Evolutionary conservation across 768 basidiomycete species (phyloP).

Genomic region (Sarcodon aspratus): DNA sequence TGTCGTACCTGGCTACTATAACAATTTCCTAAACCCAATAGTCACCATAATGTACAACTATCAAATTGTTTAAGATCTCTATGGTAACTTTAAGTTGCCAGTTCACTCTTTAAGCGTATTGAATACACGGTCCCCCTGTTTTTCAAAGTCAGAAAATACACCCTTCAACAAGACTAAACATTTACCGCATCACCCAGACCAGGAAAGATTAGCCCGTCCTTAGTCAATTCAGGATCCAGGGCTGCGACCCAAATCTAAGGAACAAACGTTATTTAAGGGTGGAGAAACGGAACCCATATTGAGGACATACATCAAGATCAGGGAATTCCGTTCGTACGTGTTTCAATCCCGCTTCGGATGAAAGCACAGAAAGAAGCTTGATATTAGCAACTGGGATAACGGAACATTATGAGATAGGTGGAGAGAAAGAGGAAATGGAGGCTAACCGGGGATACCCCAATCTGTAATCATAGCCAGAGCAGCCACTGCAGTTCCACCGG

Average conservation of each 20-base stretch:
- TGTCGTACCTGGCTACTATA: too few relatives aligned
- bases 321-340: constrained; percentile 60
- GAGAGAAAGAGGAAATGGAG: background rate
- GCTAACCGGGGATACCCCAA: constrained; percentile 66
- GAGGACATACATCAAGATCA: constrained; percentile 57
- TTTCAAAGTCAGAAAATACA: background rate
- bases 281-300: constrained; percentile 1
- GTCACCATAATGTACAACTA: too few relatives aligned
- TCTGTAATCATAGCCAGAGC: constrained; percentile 79
- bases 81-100: too few relatives aligned
- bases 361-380: constrained; percentile 77
- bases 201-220: constrained; percentile 73
- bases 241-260: constrained; percentile 78
- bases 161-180: constrained; percentile 4
- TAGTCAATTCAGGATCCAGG: constrained; percentile 62
- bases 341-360: constrained; percentile 60
- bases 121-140: constrained; percentile 77
- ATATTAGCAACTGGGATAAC: constrained; percentile 44
- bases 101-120: constrained; percentile 37
- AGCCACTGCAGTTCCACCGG: constrained; percentile 85
- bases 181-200: constrained; percentile 86
- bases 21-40: too few relatives aligned
- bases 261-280: background rate
- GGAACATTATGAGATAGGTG: background rate
- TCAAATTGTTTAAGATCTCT: too few relatives aligned